Base-by-base conservation (phyloP, 306 rosid species). In the Biancaea sappan region DNA sequence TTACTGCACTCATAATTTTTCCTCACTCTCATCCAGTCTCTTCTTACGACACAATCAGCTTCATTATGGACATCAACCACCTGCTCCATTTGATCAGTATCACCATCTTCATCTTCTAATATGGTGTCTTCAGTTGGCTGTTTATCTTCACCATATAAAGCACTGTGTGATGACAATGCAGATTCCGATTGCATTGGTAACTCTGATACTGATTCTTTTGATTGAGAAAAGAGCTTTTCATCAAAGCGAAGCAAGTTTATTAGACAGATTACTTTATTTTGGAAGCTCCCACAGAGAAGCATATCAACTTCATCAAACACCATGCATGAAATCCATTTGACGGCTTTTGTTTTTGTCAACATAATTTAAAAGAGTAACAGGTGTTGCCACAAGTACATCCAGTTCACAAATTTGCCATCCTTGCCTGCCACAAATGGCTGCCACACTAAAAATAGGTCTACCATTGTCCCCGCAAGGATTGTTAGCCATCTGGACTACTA, bases 241-340 rank as follows among this genome's bases (percentile, higher is more conserved):
- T 91, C 97, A 78, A 79, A 90, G 29, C 95, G 90, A 68, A 94
- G 90, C 87, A 94, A 60, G 84, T 94, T 79, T 81, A 94, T 85
- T 31, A 94, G 85, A 74, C 96, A 93, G 73, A 91, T 90, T 66
- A 91, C 93, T 87, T 91, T 90, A 86, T 94, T 94, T 80, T 89
- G 94, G 78, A 91, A 94, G 53, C 98, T 83, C 56, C 98, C 98
- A 73, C 88, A 85, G 69, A 94, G 95, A 85, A 94, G 98, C 98
- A 94, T 91, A 69, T 91, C 98, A 28, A 96, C 98, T 84, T 94
- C 98, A 88, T 94, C 98, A 80, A 94, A 94, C 52, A 73, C 84
- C 81, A 46, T 67, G 90, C 88, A 88, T 73, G 78, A 94, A 94
- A 29, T 78, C 83, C 75, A 76, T 14, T 25, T 87, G 87, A n/a